Conservation (phyloP, 1,284 basidiomycete genomes). For the Cutaneotrichosporon dermatis region DNA sequence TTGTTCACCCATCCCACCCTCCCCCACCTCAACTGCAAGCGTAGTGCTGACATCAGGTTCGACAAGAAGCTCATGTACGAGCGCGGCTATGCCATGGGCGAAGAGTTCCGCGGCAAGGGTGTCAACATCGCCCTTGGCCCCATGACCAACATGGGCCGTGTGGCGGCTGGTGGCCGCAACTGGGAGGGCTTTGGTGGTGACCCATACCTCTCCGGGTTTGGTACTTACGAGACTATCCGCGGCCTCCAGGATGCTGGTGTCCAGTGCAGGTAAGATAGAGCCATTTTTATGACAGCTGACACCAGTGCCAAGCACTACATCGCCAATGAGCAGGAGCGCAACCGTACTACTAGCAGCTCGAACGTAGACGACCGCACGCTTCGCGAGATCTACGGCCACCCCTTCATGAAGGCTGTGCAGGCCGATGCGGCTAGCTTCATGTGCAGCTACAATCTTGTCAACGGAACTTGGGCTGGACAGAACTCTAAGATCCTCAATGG, state of each 20-base stretch:
- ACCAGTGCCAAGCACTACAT: conserved; percentile 25
- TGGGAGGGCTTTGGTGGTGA: conserved; percentile 74
- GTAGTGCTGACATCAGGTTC: conserved; percentile 48
- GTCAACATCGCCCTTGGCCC: conserved; percentile 64
- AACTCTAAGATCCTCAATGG: conserved; percentile 62
- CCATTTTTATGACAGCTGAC: neutral
- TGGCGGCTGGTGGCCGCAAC: conserved; percentile 65
- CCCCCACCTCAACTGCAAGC: neutral
- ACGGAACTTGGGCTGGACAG: conserved; percentile 61
- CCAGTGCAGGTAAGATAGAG: conserved; percentile 48
- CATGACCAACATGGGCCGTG: conserved; percentile 54
- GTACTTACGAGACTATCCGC: conserved; percentile 66
- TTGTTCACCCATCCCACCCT: neutral
- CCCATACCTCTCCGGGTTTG: conserved; percentile 65
- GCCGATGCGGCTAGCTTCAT: conserved; percentile 67
- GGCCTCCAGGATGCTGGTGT: conserved; percentile 71
- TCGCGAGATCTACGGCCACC: conserved; percentile 28
- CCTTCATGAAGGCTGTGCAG: conserved; percentile 63
- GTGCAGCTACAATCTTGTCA: conserved; percentile 66
- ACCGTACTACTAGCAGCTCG: conserved; percentile 21
- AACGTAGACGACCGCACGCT: conserved; percentile 26
- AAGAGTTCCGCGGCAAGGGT: conserved; percentile 74
- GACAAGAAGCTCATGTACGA: conserved; percentile 66
- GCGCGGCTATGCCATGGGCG: conserved; percentile 69
- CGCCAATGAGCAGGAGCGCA: conserved; percentile 27